These are phyloP conservation scores for Chloris gayana DNA, from an alignment of 176 grass and related monocot genomes.

Conservation along the genomic window DNA sequence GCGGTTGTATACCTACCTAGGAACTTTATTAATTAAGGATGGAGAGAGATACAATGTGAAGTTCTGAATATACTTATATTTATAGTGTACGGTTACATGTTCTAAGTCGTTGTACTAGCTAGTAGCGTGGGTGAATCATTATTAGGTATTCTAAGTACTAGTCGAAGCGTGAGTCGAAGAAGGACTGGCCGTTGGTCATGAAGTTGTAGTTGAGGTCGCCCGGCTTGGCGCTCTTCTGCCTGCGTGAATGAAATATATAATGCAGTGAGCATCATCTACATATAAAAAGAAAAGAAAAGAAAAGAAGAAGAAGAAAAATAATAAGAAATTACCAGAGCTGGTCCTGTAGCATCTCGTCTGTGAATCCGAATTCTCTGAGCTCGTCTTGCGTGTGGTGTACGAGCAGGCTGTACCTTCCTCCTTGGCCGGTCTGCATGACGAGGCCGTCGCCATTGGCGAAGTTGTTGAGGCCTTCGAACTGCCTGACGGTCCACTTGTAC, in stretches of 20 bases:
- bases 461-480: conserved; percentile 68
- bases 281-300: too few relatives aligned
- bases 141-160: neutral
- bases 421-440: conserved; percentile 69
- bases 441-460: conserved; percentile 56
- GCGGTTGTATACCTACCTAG: neutral
- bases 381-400: conserved; percentile 69
- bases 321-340: conserved; percentile 61
- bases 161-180: conserved; percentile 35
- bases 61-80: too few relatives aligned
- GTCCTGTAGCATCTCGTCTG: conserved; percentile 64
- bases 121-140: neutral
- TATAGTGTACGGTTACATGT: too few relatives aligned
- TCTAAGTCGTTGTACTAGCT: too few relatives aligned
- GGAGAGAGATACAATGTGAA: too few relatives aligned
- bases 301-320: too few relatives aligned
- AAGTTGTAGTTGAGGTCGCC: conserved; percentile 73
- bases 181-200: conserved; percentile 58
- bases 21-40: too few relatives aligned
- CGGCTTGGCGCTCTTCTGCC: conserved; percentile 62
- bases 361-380: conserved; percentile 57
- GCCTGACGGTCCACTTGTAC: conserved; percentile 83
- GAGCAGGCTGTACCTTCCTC: conserved; percentile 74
- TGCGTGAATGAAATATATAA: too few relatives aligned
- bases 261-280: too few relatives aligned